Evolutionary conservation across 805 yeast species (phyloP).

Genomic region (Ascoidea rubescens): DNA sequence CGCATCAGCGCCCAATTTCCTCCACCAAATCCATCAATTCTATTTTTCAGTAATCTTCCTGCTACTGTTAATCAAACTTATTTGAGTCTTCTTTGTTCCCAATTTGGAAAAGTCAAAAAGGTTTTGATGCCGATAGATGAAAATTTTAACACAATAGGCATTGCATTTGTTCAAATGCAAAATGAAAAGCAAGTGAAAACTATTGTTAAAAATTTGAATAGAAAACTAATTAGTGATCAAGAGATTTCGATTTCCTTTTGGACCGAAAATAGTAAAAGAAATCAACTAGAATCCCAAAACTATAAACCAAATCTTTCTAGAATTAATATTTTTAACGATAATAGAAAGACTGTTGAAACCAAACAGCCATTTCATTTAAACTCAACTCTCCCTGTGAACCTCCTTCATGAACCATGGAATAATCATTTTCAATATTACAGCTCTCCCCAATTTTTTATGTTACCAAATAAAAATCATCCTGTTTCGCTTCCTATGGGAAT

Average conservation of each 20-base stretch:
- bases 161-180: slow-evolving; percentile 5
- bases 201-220: not conserved
- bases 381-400: too few relatives aligned
- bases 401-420: too few relatives aligned
- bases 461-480: too few relatives aligned
- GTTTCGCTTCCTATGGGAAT: too few relatives aligned
- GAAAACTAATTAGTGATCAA: not conserved
- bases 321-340: too few relatives aligned
- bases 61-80: slow-evolving; percentile 1
- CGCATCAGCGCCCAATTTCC: not conserved
- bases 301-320: too few relatives aligned
- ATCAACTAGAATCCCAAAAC: not conserved
- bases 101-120: slow-evolving; percentile 5
- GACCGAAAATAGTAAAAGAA: not conserved
- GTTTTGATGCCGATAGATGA: slow-evolving; percentile 1
- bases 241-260: not conserved
- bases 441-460: too few relatives aligned
- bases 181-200: not conserved
- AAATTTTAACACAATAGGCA: not conserved
- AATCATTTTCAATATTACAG: too few relatives aligned
- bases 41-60: slow-evolving; percentile 5
- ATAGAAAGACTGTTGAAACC: too few relatives aligned
- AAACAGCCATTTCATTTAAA: too few relatives aligned
- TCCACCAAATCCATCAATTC: not conserved
- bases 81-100: slow-evolving; percentile 3